phyloP scores from a whole-genome alignment of 495 filamentous ascomycete species.

The Lepraria neglecta region DNA sequence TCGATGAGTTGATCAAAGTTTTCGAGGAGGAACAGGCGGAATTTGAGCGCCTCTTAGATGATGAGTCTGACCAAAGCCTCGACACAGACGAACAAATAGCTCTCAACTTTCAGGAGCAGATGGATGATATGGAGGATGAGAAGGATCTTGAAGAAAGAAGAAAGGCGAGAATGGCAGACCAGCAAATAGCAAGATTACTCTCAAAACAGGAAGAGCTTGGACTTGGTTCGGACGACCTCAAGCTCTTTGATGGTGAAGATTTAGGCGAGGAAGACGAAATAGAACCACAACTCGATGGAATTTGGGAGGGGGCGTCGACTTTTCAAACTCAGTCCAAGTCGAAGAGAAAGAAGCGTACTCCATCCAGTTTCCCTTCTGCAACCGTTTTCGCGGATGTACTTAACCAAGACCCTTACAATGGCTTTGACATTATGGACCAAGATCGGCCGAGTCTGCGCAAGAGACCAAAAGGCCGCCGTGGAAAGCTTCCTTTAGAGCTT shows the following conservation, averaged over 20 bases:
- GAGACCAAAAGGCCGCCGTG: slow-evolving; percentile 52
- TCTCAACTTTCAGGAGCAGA: slow-evolving; percentile 35
- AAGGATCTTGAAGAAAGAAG: slow-evolving; percentile 29
- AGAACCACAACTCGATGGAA: slow-evolving; percentile 4
- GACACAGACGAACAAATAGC: slow-evolving; percentile 34
- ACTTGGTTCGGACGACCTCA: slow-evolving; percentile 49
- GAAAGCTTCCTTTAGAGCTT: slow-evolving; percentile 44
- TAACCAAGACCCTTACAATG: slow-evolving; percentile 57
- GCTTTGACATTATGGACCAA: slow-evolving; percentile 79
- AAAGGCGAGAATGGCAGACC: slow-evolving; percentile 44
- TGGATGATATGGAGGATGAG: slow-evolving; percentile 34
- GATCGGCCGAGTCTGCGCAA: slow-evolving; percentile 53
- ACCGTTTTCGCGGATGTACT: slow-evolving; percentile 59
- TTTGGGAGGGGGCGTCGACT: slow-evolving; percentile 21
- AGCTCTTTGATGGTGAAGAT: slow-evolving; percentile 45
- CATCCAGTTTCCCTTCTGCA: slow-evolving; percentile 49
- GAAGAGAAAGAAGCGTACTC: slow-evolving; percentile 13
- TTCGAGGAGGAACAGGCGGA: slow-evolving; percentile 38
- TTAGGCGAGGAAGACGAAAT: slow-evolving; percentile 17
- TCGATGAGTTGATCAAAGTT: slow-evolving; percentile 31
- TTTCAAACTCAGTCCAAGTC: slow-evolving; percentile 2
- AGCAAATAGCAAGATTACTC: slow-evolving; percentile 53
- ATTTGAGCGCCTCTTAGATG: slow-evolving; percentile 7
- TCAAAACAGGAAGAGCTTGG: slow-evolving; percentile 63
- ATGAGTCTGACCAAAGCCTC: slow-evolving; percentile 28